phyloP scores from a whole-genome alignment of 176 grass and related monocot species.

The Bothriochloa decipiens region DNA sequence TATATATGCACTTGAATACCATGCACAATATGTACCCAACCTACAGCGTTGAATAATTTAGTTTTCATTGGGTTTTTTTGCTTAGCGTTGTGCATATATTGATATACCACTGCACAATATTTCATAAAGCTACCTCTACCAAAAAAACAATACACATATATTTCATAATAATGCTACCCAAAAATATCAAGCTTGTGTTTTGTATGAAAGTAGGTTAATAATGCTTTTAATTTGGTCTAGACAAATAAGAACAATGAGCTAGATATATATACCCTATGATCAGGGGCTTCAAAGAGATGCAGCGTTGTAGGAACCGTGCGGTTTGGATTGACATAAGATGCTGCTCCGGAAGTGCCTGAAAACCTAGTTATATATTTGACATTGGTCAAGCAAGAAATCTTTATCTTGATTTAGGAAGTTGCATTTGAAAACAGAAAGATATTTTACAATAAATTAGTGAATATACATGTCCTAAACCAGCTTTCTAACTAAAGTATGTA shows the following conservation, averaged over 20 bases:
- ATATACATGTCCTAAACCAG: neutral
- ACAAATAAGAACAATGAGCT: neutral
- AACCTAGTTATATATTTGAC: neutral
- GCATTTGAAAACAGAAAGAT: neutral
- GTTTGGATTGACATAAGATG: neutral
- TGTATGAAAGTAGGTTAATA: neutral
- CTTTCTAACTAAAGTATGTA: neutral
- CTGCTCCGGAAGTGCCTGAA: neutral
- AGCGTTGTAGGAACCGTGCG: neutral
- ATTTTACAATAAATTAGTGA: neutral
- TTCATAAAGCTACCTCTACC: neutral
- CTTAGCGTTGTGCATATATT: neutral
- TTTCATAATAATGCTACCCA: neutral
- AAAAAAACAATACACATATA: neutral
- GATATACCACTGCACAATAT: neutral
- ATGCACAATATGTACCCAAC: neutral
- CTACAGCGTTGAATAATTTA: neutral
- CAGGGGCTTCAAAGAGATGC: neutral
- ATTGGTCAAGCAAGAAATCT: neutral
- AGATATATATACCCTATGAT: neutral
- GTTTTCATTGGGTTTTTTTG: too few relatives aligned
- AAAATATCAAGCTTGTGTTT: neutral
- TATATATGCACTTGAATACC: neutral
- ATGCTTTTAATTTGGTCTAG: neutral
- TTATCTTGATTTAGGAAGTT: neutral